These are phyloP conservation scores for Phytophthora constricta DNA, from an alignment of 352 stramenopile genomes.

Conservation along the genomic window DNA sequence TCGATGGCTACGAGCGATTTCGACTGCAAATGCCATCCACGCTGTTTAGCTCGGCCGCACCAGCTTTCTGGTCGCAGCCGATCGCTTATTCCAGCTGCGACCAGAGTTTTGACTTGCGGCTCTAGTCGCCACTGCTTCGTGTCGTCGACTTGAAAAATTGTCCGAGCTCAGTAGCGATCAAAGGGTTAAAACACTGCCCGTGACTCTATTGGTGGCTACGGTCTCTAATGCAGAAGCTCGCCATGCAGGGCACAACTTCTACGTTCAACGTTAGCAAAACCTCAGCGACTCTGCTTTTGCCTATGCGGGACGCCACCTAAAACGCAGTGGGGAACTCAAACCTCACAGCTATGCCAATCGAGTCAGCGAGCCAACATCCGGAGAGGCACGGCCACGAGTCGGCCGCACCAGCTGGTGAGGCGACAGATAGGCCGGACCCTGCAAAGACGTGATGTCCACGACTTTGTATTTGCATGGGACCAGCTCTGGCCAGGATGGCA, in stretches of 20 bases:
- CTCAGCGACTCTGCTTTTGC: not conserved
- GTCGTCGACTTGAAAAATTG: not conserved
- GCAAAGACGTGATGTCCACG: not conserved
- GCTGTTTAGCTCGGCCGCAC: too few species aligned
- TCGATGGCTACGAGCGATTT: too few species aligned
- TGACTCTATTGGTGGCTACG: not conserved
- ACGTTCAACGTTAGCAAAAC: not conserved
- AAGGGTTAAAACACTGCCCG: too few species aligned
- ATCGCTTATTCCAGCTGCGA: not conserved
- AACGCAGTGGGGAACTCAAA: not conserved
- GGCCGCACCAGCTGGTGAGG: not conserved
- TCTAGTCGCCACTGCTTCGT: not conserved
- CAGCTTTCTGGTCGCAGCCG: not conserved
- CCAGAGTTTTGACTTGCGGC: not conserved
- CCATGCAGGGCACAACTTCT: not conserved
- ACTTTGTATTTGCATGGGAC: not conserved
- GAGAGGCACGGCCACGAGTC: not conserved
- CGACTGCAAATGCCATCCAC: too few species aligned
- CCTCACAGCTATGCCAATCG: not conserved
- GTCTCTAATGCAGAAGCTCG: not conserved
- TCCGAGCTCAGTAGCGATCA: not conserved
- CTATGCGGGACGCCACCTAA: not conserved
- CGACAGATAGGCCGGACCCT: not conserved
- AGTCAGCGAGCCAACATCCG: constrained; percentile 1
- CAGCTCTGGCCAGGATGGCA: constrained; percentile 1